Conservation (phyloP, 176 grass and related monocot genomes). For the Pontederia crassipes region DNA sequence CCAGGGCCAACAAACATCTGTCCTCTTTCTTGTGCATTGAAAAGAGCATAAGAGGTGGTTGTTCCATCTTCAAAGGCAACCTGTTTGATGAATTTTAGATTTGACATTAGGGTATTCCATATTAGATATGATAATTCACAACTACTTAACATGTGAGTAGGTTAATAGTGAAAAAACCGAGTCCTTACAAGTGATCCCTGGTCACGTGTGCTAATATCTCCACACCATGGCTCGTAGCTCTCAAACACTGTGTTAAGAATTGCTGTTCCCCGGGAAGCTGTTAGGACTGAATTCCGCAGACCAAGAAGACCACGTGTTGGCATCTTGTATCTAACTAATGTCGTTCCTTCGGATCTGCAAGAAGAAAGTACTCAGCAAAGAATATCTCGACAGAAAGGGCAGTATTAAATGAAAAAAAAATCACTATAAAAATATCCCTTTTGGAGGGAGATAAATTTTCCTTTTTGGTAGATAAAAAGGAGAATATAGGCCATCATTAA, state of each 20-base stretch:
- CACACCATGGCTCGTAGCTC: conserved; percentile 75
- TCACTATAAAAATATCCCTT: neutral
- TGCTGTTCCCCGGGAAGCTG: conserved; percentile 85
- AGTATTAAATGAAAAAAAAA: neutral
- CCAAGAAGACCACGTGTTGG: conserved; percentile 95
- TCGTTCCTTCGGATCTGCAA: conserved; percentile 61
- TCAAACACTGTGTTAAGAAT: conserved; percentile 87
- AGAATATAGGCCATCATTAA: neutral
- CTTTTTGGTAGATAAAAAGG: too few relatives aligned
- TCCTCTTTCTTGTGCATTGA: conserved; percentile 97
- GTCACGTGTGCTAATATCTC: conserved; percentile 65
- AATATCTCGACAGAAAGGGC: neutral
- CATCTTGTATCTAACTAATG: conserved; percentile 90
- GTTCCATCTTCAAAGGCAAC: conserved; percentile 92
- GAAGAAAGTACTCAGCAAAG: conserved; percentile 13
- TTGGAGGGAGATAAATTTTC: too few relatives aligned
- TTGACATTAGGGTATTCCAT: conserved; percentile 2
- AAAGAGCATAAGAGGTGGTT: conserved; percentile 74
- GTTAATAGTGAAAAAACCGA: neutral
- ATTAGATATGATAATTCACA: neutral
- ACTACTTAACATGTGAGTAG: neutral
- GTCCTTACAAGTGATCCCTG: conserved; percentile 81
- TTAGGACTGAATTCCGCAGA: conserved; percentile 79
- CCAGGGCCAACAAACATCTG: conserved; percentile 69
- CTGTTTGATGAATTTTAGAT: conserved; percentile 33